These are phyloP conservation scores for Penicillium hesseltinei DNA, from an alignment of 2,329 filamentous ascomycete genomes.

Conservation along the genomic window DNA sequence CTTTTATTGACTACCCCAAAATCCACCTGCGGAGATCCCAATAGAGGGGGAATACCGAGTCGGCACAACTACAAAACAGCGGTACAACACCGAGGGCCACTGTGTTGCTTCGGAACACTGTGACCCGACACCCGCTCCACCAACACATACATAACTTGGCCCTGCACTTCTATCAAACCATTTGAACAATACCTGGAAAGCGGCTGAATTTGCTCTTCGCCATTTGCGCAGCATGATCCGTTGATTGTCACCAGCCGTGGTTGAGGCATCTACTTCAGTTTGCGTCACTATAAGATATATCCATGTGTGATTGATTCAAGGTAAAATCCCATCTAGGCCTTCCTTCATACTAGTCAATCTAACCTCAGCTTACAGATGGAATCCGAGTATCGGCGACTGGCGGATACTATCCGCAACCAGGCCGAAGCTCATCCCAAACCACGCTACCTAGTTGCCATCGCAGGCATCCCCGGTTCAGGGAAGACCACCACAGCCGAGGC, in stretches of 20 bases:
- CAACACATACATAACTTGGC: conserved; percentile 11
- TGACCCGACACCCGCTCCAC: conserved; percentile 24
- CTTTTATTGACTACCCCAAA: neutral
- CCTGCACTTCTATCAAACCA: too few species aligned
- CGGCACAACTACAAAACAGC: conserved; percentile 10
- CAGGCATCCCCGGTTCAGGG: conserved; percentile 35
- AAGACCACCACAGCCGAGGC: conserved; percentile 36
- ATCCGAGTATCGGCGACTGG: conserved; percentile 21
- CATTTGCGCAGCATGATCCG: conserved; percentile 1
- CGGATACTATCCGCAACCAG: conserved; percentile 18
- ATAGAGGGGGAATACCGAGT: neutral
- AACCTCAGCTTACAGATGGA: conserved; percentile 21
- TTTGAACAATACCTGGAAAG: neutral
- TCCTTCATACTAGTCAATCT: neutral
- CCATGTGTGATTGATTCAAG: conserved; percentile 1
- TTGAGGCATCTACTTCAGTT: conserved; percentile 3
- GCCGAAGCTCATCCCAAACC: conserved; percentile 15
- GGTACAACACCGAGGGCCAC: conserved; percentile 15
- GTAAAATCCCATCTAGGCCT: neutral
- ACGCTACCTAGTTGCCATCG: conserved; percentile 30
- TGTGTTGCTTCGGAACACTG: conserved; percentile 27
- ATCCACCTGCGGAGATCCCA: neutral
- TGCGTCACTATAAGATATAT: neutral
- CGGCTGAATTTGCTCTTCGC: neutral
- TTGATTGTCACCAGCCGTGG: conserved; percentile 3